phyloP scores from a whole-genome alignment of 345 rosid species.

The Citrus australasica region DNA sequence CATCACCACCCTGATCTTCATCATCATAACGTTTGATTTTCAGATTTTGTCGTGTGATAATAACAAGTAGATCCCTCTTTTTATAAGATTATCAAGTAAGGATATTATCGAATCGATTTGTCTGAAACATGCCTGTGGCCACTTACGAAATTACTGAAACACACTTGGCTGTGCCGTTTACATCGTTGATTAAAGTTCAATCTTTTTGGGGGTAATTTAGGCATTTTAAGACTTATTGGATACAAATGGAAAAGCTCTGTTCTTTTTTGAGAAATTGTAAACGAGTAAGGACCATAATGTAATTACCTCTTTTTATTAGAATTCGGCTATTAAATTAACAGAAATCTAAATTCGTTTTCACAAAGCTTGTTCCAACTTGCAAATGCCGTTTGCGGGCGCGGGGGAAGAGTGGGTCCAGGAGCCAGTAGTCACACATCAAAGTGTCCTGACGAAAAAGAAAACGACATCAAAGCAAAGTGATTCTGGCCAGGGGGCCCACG shows the following conservation, averaged over 20 bases:
- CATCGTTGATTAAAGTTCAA: too few species aligned
- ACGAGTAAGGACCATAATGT: background rate
- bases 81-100: background rate
- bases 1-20: background rate
- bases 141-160: background rate
- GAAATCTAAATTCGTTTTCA: background rate
- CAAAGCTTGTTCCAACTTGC: background rate
- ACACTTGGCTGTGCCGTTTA: background rate
- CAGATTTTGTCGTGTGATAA: background rate
- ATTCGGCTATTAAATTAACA: background rate
- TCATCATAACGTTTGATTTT: background rate
- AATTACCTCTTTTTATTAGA: background rate
- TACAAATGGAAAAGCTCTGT: too few species aligned
- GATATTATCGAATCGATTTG: background rate
- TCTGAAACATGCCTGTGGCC: background rate
- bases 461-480: conserved; percentile 13
- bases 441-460: conserved; percentile 9
- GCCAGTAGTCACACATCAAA: background rate
- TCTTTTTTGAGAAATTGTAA: background rate
- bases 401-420: background rate
- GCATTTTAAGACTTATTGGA: background rate
- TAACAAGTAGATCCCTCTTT: background rate
- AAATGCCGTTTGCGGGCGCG: background rate
- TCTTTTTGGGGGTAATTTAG: background rate
- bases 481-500: conserved; percentile 30